phyloP scores from a whole-genome alignment of 2,329 filamentous ascomycete species.

The Dactylellina haptotyla region DNA sequence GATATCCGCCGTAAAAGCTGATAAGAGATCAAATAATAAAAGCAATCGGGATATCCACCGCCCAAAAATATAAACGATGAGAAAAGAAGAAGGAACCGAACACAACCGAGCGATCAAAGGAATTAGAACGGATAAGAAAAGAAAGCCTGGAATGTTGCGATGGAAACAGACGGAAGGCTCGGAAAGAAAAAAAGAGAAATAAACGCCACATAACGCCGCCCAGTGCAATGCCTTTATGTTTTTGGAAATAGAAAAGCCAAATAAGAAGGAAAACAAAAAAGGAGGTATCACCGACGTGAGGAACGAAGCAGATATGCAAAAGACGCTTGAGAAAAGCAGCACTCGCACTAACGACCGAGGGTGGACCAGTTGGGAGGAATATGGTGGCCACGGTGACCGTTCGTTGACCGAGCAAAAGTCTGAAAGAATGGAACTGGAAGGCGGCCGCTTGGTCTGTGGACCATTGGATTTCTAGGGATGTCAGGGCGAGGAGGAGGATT shows the following conservation, averaged over 20 bases:
- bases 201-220: slow-evolving; percentile 50
- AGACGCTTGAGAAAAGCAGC: slow-evolving; percentile 19
- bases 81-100: slow-evolving; percentile 49
- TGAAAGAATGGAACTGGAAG: slow-evolving; percentile 17
- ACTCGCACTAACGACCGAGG: slow-evolving; percentile 5
- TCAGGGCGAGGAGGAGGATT: not conserved
- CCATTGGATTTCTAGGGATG: slow-evolving; percentile 23
- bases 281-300: slow-evolving; percentile 34
- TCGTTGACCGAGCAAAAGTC: slow-evolving; percentile 17
- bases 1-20: slow-evolving; percentile 8
- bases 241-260: not conserved
- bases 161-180: not conserved
- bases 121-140: not conserved
- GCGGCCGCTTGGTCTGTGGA: slow-evolving; percentile 31
- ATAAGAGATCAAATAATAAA: slow-evolving; percentile 4
- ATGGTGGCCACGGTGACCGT: not conserved
- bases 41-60: slow-evolving; percentile 3
- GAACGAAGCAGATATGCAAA: slow-evolving; percentile 22
- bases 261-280: slow-evolving; percentile 13
- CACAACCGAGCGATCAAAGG: slow-evolving; percentile 1
- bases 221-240: slow-evolving; percentile 42
- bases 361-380: not conserved
- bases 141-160: not conserved
- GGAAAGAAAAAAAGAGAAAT: not conserved
- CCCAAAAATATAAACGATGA: slow-evolving; percentile 24